A percentile compares a stretch with the other conserved stretches of the same genome.
These are phyloP conservation scores for Taphrina sp. DNA, from an alignment of 1,139 yeast species.

Conservation along the genomic window DNA sequence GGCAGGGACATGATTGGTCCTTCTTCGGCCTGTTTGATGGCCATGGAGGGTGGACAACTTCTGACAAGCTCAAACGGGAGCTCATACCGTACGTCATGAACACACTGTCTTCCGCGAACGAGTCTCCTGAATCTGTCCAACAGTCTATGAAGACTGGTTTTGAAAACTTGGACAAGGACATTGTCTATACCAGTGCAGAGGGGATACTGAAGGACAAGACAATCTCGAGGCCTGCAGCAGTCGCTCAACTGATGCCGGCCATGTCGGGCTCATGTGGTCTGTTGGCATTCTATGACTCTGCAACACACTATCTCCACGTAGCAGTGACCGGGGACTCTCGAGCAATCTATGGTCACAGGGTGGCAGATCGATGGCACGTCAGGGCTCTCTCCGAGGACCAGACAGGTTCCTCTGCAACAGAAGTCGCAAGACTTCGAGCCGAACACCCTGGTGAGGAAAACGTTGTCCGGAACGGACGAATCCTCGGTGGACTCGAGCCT, in stretches of 20 bases:
- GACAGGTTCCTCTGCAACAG: conserved; percentile 87
- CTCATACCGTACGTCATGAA: conserved; percentile 74
- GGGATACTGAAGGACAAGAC: conserved; percentile 62
- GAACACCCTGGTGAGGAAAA: conserved; percentile 87
- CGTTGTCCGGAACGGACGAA: conserved; percentile 75
- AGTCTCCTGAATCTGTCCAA: conserved; percentile 63
- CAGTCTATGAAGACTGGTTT: conserved; percentile 80
- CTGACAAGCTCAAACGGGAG: conserved; percentile 75
- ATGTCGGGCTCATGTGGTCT: conserved; percentile 93
- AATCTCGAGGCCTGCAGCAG: conserved; percentile 53
- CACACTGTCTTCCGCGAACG: conserved; percentile 50
- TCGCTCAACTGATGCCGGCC: conserved; percentile 84
- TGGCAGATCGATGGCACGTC: conserved; percentile 76
- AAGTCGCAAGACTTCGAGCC: conserved; percentile 73
- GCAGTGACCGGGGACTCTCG: conserved; percentile 98
- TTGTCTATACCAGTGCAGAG: conserved; percentile 72
- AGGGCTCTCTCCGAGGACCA: conserved; percentile 85
- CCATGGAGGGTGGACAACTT: conserved; percentile 95
- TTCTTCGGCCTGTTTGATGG: conserved; percentile 97
- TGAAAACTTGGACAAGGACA: conserved; percentile 76
- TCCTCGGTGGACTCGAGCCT: conserved; percentile 93
- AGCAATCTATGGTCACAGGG: conserved; percentile 65
- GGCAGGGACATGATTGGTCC: conserved; percentile 58
- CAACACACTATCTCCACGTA: conserved; percentile 67
- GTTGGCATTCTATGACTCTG: conserved; percentile 79